Conservation (phyloP, 208 protist genomes). For the Herpetomonas samuelpessoai region DNA sequence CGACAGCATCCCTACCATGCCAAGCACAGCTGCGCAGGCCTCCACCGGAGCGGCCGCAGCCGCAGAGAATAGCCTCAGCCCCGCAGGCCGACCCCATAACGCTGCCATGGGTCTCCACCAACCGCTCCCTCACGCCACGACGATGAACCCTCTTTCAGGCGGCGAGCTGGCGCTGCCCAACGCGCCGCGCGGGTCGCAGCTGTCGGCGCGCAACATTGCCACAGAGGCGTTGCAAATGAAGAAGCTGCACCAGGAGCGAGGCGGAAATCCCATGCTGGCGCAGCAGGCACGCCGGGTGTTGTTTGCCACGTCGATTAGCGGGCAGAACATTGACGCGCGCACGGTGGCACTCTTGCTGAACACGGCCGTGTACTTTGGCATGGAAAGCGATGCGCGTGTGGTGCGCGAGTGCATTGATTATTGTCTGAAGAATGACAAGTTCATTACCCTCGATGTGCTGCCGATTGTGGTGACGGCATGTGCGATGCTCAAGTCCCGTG, state of each 20-base stretch:
- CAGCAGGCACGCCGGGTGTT: slow-evolving; percentile 89
- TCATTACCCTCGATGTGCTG: slow-evolving; percentile 82
- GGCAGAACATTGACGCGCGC: slow-evolving; percentile 83
- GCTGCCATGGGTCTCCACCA: too few species aligned
- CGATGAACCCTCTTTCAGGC: slow-evolving; percentile 22
- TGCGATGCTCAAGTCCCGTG: slow-evolving; percentile 88
- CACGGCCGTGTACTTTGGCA: slow-evolving; percentile 93
- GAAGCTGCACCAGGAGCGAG: slow-evolving; percentile 89
- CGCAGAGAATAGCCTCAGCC: too few species aligned
- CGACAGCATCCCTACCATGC: too few species aligned
- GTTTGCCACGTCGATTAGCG: slow-evolving; percentile 85
- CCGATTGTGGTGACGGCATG: slow-evolving; percentile 88
- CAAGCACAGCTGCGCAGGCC: too few species aligned
- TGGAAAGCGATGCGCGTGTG: slow-evolving; percentile 87
- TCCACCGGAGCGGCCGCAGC: too few species aligned
- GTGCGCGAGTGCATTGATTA: slow-evolving; percentile 92
- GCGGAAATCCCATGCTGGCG: slow-evolving; percentile 86
- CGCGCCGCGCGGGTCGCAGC: slow-evolving; percentile 69
- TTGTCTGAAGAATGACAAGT: slow-evolving; percentile 88
- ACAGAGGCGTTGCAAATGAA: slow-evolving; percentile 91
- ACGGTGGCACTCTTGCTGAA: slow-evolving; percentile 85
- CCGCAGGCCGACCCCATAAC: too few species aligned
- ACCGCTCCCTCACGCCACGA: not conserved
- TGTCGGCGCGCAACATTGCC: slow-evolving; percentile 85
- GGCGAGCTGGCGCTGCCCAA: slow-evolving; percentile 67